Percentiles rank a stretch among this genome's conserved stretches.
These are phyloP conservation scores for Tephrocybe sp. DNA, from an alignment of 768 basidiomycete genomes.

Conservation along the genomic window DNA sequence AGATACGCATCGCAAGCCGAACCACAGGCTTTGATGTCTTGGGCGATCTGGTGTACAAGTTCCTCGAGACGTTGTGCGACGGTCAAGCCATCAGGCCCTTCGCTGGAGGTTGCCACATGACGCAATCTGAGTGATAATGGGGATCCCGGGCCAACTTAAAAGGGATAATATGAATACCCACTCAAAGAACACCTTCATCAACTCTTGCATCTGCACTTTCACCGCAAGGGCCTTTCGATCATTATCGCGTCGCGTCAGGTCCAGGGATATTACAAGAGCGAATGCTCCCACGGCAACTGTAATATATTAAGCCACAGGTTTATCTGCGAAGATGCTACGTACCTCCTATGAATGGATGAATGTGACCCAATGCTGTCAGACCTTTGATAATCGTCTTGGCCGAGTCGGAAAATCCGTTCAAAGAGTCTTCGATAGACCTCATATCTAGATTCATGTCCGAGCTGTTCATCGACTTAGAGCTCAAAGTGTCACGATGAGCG, in stretches of 20 bases:
- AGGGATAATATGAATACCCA: slow-evolving; percentile 21
- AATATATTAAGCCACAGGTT: neutral
- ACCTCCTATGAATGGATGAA: slow-evolving; percentile 40
- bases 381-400: slow-evolving; percentile 31
- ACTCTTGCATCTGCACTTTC: slow-evolving; percentile 49
- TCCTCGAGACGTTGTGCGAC: slow-evolving; percentile 30
- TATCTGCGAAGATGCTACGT: slow-evolving; percentile 3
- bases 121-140: slow-evolving; percentile 26
- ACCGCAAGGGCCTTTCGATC: slow-evolving; percentile 47
- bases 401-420: slow-evolving; percentile 30
- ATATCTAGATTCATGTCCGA: slow-evolving; percentile 11
- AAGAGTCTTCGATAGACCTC: slow-evolving; percentile 27
- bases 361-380: slow-evolving; percentile 30
- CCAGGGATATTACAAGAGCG: slow-evolving; percentile 46
- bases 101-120: slow-evolving; percentile 22
- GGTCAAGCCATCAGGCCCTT: slow-evolving; percentile 31
- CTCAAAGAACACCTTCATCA: slow-evolving; percentile 48
- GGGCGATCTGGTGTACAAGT: slow-evolving; percentile 28
- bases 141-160: neutral
- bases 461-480: slow-evolving; percentile 15
- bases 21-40: slow-evolving; percentile 42
- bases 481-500: slow-evolving; percentile 15
- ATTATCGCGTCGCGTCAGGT: slow-evolving; percentile 49
- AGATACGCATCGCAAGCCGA: slow-evolving; percentile 46
- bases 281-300: slow-evolving; percentile 51